These are phyloP conservation scores for Byssochlamys sp. DNA, from an alignment of 2,329 filamentous ascomycete genomes.

Conservation along the genomic window DNA sequence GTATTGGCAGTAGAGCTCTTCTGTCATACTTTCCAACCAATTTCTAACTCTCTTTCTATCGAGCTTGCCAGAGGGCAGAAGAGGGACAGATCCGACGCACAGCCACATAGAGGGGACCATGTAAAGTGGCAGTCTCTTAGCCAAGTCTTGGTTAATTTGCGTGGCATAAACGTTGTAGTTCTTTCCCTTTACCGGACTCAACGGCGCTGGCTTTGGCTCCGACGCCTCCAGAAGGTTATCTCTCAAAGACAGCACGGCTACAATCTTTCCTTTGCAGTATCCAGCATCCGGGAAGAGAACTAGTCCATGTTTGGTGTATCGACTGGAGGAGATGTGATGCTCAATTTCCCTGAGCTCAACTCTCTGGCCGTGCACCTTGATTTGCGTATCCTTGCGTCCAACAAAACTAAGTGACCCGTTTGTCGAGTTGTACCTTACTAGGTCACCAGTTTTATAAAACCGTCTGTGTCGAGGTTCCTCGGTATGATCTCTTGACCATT, in stretches of 20 bases:
- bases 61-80: conserved; percentile 38
- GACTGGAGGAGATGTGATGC: conserved; percentile 25
- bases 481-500: conserved; percentile 40
- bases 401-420: conserved; percentile 32
- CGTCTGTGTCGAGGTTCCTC: conserved; percentile 13
- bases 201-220: conserved; percentile 3
- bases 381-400: conserved; percentile 57
- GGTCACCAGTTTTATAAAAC: conserved; percentile 34
- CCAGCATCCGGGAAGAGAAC: conserved; percentile 28
- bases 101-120: conserved; percentile 41
- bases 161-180: conserved; percentile 14
- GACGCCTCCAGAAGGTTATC: conserved; percentile 5
- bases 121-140: conserved; percentile 33
- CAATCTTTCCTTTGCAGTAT: conserved; percentile 22
- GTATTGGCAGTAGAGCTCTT: conserved; percentile 16
- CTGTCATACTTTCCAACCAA: conserved; percentile 23
- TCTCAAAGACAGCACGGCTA: conserved; percentile 22
- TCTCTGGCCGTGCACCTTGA: conserved; percentile 58
- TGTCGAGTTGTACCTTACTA: conserved; percentile 30
- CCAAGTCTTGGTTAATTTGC: conserved; percentile 20
- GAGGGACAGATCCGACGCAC: conserved; percentile 36
- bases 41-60: conserved; percentile 31
- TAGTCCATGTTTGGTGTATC: conserved; percentile 24
- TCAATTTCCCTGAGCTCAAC: conserved; percentile 51
- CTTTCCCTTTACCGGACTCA: conserved; percentile 16